Evolutionary conservation across 1,284 basidiomycete genomes (phyloP).

Genomic region (Tremellales sp.): DNA sequence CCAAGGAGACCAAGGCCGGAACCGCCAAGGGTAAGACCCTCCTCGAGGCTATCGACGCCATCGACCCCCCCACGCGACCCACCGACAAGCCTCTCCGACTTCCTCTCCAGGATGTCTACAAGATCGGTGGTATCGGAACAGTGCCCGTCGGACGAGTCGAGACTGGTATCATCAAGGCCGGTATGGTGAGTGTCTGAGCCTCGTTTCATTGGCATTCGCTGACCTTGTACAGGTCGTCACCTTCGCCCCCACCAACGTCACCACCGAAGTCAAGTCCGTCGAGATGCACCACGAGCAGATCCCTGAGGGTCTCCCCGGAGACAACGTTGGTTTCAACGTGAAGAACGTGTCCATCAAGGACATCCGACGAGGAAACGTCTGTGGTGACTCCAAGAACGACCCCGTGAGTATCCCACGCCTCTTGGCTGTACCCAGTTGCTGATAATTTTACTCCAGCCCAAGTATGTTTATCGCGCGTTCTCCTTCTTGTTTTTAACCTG

Average conservation of each 20-base stretch:
- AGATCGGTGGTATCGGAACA: conserved; percentile 99
- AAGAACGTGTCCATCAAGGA: conserved; percentile 99
- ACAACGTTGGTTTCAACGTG: conserved; percentile 72
- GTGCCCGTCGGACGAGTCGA: conserved; percentile 99
- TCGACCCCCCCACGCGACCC: conserved; percentile 93
- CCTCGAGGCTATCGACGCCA: conserved; percentile 99
- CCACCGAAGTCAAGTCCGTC: conserved; percentile 99
- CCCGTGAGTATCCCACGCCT: conserved; percentile 48
- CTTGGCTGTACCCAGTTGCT: neutral
- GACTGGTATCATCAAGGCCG: conserved; percentile 99
- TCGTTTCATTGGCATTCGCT: conserved; percentile 44
- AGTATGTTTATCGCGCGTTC: conserved; percentile 64
- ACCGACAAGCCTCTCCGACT: conserved; percentile 99
- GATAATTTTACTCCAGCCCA: too few relatives aligned
- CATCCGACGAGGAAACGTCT: conserved; percentile 98
- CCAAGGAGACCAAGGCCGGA: conserved; percentile 91
- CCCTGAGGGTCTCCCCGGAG: conserved; percentile 89
- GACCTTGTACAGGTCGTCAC: conserved; percentile 74
- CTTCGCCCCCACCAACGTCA: conserved; percentile 96
- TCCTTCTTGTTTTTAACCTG: conserved; percentile 98
- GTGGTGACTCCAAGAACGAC: conserved; percentile 98
- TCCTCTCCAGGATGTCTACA: conserved; percentile 99
- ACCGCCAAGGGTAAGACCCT: conserved; percentile 96
- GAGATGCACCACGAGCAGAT: conserved; percentile 99
- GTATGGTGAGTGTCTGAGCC: conserved; percentile 59